Percentiles rank a stretch among this genome's conserved stretches.
These are phyloP conservation scores for Hemisphaericaspora lyxosophila DNA, from an alignment of 1,139 yeast genomes.

Conservation along the genomic window DNA sequence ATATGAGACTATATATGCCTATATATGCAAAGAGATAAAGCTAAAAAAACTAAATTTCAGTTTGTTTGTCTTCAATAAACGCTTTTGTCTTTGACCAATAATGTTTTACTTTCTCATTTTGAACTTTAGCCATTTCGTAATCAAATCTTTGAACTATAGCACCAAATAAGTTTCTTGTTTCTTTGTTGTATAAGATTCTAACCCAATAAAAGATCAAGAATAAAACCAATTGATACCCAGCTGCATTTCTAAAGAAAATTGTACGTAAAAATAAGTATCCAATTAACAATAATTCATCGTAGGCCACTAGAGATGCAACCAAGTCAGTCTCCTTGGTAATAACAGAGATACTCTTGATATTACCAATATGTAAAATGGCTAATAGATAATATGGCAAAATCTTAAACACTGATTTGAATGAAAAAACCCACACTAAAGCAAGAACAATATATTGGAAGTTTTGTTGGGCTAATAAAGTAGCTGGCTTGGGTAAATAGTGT, in stretches of 20 bases:
- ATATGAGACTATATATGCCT: too few relatives aligned
- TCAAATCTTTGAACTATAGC: conserved; percentile 45
- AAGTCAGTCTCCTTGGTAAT: conserved; percentile 38
- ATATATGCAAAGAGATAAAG: too few relatives aligned
- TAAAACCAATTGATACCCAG: conserved; percentile 64
- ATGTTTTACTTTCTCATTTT: conserved; percentile 47
- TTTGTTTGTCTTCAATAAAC: conserved; percentile 37
- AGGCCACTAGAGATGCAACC: conserved; percentile 54
- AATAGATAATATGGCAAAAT: conserved; percentile 58
- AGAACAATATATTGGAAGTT: conserved; percentile 64
- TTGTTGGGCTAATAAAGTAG: conserved; percentile 61
- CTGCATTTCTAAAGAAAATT: conserved; percentile 58
- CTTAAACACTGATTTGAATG: conserved; percentile 66
- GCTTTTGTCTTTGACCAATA: conserved; percentile 44
- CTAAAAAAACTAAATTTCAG: too few relatives aligned
- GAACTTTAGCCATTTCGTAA: conserved; percentile 35
- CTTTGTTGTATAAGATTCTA: conserved; percentile 55
- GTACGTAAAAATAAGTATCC: conserved; percentile 58
- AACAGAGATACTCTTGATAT: conserved; percentile 38
- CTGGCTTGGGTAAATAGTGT: conserved; percentile 51
- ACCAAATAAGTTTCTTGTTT: conserved; percentile 45
- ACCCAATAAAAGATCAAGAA: conserved; percentile 68
- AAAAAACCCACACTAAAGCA: conserved; percentile 58
- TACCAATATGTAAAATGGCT: conserved; percentile 56
- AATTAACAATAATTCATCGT: conserved; percentile 58